Percentiles rank a stretch among this genome's conserved stretches.
phyloP scores from a whole-genome alignment of 2,329 filamentous ascomycete genomes.

The Tolypocladium endophyticum region DNA sequence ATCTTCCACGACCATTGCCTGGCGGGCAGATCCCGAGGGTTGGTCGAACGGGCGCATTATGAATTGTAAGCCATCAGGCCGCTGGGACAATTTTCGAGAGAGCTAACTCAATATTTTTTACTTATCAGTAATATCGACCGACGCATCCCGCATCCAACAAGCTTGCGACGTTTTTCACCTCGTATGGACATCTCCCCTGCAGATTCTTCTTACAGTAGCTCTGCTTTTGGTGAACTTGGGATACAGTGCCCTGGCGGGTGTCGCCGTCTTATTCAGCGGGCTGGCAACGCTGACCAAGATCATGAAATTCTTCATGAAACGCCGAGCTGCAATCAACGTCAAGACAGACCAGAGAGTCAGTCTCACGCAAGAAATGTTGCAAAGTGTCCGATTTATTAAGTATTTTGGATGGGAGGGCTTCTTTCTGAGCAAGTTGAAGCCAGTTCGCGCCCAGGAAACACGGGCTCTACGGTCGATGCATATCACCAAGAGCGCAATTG shows the following conservation, averaged over 20 bases:
- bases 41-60: slow-evolving; percentile 91
- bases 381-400: slow-evolving; percentile 89
- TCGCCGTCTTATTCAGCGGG: slow-evolving; percentile 67
- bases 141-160: slow-evolving; percentile 86
- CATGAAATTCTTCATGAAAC: slow-evolving; percentile 64
- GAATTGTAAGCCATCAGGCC: slow-evolving; percentile 31
- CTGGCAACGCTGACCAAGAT: slow-evolving; percentile 68
- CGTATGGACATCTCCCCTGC: slow-evolving; percentile 75
- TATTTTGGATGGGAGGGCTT: slow-evolving; percentile 92
- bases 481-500: slow-evolving; percentile 74
- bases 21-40: slow-evolving; percentile 30
- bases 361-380: slow-evolving; percentile 83
- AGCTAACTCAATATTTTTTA: neutral
- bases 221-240: slow-evolving; percentile 78
- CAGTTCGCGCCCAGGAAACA: slow-evolving; percentile 69
- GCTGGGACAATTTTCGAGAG: neutral
- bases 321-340: slow-evolving; percentile 77
- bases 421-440: slow-evolving; percentile 66
- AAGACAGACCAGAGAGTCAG: slow-evolving; percentile 88
- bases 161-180: slow-evolving; percentile 84
- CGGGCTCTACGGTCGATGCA: slow-evolving; percentile 70
- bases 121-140: slow-evolving; percentile 68
- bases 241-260: slow-evolving; percentile 87
- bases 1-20: neutral
- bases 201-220: slow-evolving; percentile 66